phyloP scores from a whole-genome alignment of 495 filamentous ascomycete species.

The Lindgomyces ingoldianus region DNA sequence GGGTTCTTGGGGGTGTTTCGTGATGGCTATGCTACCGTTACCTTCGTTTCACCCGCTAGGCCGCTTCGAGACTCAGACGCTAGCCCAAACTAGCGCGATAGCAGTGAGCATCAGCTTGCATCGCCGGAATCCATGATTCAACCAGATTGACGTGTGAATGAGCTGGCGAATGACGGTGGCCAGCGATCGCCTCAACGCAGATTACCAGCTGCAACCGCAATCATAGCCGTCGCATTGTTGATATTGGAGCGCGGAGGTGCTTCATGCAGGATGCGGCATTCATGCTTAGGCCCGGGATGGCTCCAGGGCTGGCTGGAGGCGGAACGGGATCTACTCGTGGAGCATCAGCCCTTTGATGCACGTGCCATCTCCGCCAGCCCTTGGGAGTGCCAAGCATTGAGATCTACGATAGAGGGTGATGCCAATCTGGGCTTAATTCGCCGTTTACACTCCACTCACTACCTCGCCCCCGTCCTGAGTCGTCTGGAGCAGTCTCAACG shows the following conservation, averaged over 20 bases:
- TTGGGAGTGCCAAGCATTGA: neutral
- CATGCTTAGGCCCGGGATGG: neutral
- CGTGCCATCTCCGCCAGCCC: constrained; percentile 3
- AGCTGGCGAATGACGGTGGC: neutral
- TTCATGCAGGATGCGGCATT: no score
- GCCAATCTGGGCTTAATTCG: neutral
- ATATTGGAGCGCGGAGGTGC: constrained; percentile 11
- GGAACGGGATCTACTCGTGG: neutral
- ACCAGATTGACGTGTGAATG: constrained; percentile 12
- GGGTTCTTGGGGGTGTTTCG: constrained; percentile 24
- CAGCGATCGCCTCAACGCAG: neutral
- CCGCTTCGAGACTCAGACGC: constrained; percentile 1
- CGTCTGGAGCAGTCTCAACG: neutral
- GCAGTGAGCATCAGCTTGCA: constrained; percentile 5
- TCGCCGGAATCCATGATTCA: constrained; percentile 17
- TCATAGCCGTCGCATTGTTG: constrained; percentile 27
- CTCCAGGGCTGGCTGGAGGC: neutral
- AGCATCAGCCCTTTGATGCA: neutral
- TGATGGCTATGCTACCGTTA: constrained; percentile 32
- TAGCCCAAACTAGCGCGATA: constrained; percentile 19
- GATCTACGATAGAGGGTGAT: neutral
- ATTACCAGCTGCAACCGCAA: constrained; percentile 26
- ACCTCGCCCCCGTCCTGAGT: neutral
- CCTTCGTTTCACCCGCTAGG: constrained; percentile 17
- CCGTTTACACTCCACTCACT: neutral